phyloP scores from a whole-genome alignment of 129 eudicot genomes.

The Artemisia argyi region DNA sequence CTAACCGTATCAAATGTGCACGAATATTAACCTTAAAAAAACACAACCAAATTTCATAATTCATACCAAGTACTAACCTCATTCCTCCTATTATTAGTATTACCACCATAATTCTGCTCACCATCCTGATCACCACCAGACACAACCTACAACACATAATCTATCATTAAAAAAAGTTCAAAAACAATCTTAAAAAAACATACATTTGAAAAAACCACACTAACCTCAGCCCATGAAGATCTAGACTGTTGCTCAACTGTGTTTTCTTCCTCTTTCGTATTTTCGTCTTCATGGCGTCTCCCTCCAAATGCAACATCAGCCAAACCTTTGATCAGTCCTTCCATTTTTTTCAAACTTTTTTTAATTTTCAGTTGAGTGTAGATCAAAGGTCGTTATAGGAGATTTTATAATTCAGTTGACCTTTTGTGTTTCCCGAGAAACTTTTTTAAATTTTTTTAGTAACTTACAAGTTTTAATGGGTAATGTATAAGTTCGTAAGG shows the following conservation, averaged over 20 bases:
- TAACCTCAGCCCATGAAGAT: constrained; percentile 92
- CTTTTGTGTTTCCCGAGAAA: constrained; percentile 14
- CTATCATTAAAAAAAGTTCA: not conserved
- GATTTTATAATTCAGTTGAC: constrained; percentile 22
- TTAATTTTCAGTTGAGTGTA: not conserved
- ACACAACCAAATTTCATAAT: not conserved
- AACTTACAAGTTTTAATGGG: not conserved
- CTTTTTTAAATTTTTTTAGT: not conserved
- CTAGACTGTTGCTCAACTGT: constrained; percentile 62
- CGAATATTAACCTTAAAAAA: not conserved
- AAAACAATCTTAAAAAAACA: not conserved
- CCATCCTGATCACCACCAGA: constrained; percentile 71
- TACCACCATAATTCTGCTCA: constrained; percentile 24
- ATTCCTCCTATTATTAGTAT: constrained; percentile 28
- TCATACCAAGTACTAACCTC: constrained; percentile 30
- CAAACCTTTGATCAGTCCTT: constrained; percentile 73
- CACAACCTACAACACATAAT: constrained; percentile 54
- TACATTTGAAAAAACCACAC: not conserved
- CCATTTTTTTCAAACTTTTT: constrained; percentile 39
- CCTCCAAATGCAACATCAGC: constrained; percentile 60
- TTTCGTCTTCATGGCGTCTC: constrained; percentile 14
- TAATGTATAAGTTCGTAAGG: not conserved
- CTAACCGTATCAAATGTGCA: no score
- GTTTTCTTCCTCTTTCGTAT: constrained; percentile 24
- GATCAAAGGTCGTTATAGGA: constrained; percentile 6